Conservation (phyloP, 2,329 filamentous ascomycete genomes). For the Ceratocystis albifundus region DNA sequence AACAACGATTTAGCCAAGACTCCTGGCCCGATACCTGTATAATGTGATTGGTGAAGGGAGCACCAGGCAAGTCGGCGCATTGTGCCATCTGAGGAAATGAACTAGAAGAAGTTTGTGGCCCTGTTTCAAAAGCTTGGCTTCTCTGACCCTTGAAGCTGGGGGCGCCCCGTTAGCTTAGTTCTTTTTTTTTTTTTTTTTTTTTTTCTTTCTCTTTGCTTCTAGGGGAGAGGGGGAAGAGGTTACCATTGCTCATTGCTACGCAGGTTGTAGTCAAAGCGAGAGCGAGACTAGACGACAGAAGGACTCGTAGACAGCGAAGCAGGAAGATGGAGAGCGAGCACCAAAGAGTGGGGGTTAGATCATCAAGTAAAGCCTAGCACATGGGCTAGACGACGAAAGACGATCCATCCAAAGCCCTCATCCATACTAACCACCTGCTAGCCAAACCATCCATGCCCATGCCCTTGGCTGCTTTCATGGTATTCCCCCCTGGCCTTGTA, state of each 20-base stretch:
- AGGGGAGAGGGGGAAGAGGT: background rate
- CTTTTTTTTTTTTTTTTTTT: too few relatives aligned
- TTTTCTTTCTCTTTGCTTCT: too few relatives aligned
- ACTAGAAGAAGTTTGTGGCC: conserved; percentile 10
- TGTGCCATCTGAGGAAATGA: conserved; percentile 11
- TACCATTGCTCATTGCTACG: background rate
- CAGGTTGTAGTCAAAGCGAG: background rate
- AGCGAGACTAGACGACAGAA: background rate
- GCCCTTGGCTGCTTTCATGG: background rate
- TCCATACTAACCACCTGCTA: background rate
- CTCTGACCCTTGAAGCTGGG: background rate
- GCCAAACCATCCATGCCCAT: background rate
- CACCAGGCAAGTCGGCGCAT: background rate
- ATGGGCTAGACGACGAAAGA: background rate
- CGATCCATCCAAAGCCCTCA: background rate
- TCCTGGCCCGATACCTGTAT: background rate
- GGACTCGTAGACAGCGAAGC: background rate
- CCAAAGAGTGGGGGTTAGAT: background rate
- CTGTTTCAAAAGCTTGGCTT: conserved; percentile 12
- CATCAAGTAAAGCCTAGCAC: background rate
- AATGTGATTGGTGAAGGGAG: background rate
- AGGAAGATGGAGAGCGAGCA: background rate
- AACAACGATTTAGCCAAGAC: background rate
- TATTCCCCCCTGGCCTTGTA: background rate
- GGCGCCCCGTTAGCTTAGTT: too few relatives aligned